Base-by-base conservation (phyloP, 306 rosid genomes). In the Lupinus albus region DNA sequence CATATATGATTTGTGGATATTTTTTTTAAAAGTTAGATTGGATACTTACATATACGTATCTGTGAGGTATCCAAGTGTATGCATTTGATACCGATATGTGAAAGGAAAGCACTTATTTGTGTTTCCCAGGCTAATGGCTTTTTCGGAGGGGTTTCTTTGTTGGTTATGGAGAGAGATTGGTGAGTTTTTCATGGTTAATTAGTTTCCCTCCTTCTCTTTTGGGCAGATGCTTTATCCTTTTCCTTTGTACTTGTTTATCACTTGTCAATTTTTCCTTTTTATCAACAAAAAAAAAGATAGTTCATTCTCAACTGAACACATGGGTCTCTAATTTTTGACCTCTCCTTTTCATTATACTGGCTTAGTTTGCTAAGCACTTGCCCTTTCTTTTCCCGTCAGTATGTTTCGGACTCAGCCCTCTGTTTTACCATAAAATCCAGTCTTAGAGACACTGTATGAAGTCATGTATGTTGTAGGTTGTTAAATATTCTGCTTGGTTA, bases 381-480 rank as follows among this genome's bases (percentile, higher is more conserved):
- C 9, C 4, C 11, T 30, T 35, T 35, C 3, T 25, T 7, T 56
- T 16, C 11, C 39, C n/a, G 11, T 50, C 62, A 6, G 60, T 35
- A 36, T 20, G 15, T 28, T 64, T 67, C 39, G 18, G 50, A 36
- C 52, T 18, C 13, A 51, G 61, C 54, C 62, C 35, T 41, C 21
- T 35, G 7, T 61, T 61, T 20, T 20, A 18, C 35, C 17, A 6
- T 61, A 60, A 36, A 44, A 39, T 6, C 46, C 25, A 35, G 53
- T 38, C 11, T 14, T 52, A 36, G 72, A 36, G 8, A 18, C 51
- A 12, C n/a, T 13, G 36, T 67, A 60, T 36, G 8, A 38, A 67
- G 11, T 35, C 38, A 15, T 13, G 10, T 14, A 33, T 13, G 48
- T 39, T 9, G 5, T 14, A 16, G 20, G 72, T 21, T 12, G 20